Conservation (phyloP, 2,329 filamentous ascomycete genomes). For the Chaetomiaceae sp. region DNA sequence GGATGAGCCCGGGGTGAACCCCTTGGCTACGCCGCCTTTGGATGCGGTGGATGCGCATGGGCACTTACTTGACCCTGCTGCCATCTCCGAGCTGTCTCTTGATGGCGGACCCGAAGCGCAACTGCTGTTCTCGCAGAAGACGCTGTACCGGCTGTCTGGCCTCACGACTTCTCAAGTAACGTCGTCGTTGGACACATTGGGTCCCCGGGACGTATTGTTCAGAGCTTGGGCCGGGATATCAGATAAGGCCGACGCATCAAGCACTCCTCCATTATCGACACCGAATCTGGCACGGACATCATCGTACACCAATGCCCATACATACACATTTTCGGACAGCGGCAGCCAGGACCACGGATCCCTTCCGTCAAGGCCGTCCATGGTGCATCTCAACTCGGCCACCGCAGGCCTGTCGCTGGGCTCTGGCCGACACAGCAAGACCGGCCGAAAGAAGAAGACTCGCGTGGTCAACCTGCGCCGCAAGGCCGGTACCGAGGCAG, state of each 20-base stretch:
- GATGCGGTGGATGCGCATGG: constrained; percentile 78
- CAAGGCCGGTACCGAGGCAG: constrained; percentile 33
- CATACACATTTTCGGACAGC: constrained; percentile 68
- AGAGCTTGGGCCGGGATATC: constrained; percentile 80
- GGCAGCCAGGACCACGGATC: constrained; percentile 58
- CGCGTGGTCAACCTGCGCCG: constrained; percentile 76
- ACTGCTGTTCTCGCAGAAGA: constrained; percentile 92
- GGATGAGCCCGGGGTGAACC: constrained; percentile 63
- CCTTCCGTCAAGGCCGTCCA: constrained; percentile 60
- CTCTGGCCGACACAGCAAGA: constrained; percentile 50
- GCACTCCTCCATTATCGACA: constrained; percentile 42
- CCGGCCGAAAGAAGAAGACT: constrained; percentile 73
- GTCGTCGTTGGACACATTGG: constrained; percentile 82
- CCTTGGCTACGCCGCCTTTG: constrained; percentile 72
- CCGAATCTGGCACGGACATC: constrained; percentile 56
- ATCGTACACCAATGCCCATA: constrained; percentile 54
- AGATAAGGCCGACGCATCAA: constrained; percentile 58
- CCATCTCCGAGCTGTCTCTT: constrained; percentile 70
- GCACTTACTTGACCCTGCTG: constrained; percentile 66
- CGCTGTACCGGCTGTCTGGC: constrained; percentile 73
- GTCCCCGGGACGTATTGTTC: constrained; percentile 85
- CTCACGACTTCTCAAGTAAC: constrained; percentile 86
- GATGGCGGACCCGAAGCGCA: constrained; percentile 77
- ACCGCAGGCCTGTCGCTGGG: constrained; percentile 59
- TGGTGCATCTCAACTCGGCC: constrained; percentile 56